Conservation (phyloP, 805 yeast species). For the Metschnikowia kofuensis region DNA sequence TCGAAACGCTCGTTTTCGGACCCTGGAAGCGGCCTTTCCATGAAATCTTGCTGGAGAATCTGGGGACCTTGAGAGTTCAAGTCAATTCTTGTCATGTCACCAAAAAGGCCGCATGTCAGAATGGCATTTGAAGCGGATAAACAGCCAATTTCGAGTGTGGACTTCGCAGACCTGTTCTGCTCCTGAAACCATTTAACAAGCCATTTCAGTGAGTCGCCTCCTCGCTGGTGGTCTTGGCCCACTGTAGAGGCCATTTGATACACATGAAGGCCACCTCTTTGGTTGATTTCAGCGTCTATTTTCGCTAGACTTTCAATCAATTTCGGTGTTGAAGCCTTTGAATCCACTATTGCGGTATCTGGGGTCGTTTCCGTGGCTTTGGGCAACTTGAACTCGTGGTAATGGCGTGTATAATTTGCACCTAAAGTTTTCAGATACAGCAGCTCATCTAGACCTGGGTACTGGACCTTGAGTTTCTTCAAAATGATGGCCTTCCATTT, state of each 20-base stretch:
- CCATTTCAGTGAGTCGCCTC: conserved; percentile 88
- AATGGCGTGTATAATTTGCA: conserved; percentile 4
- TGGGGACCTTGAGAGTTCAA: conserved; percentile 73
- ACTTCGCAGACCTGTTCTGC: conserved; percentile 9
- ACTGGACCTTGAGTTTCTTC: conserved; percentile 23
- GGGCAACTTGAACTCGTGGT: conserved; percentile 7
- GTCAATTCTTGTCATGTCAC: conserved; percentile 63
- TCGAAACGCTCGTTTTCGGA: conserved; percentile 49
- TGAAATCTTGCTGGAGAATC: conserved; percentile 78
- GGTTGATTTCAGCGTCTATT: conserved; percentile 59
- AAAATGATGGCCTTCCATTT: conserved; percentile 50
- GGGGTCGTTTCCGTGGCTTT: conserved; percentile 11
- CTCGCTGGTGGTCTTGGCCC: conserved; percentile 76
- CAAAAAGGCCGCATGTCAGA: conserved; percentile 55
- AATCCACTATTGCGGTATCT: conserved; percentile 18
- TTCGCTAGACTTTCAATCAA: conserved; percentile 40
- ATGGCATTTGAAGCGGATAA: conserved; percentile 66
- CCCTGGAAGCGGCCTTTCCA: conserved; percentile 66
- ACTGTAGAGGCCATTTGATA: conserved; percentile 84
- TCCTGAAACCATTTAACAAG: conserved; percentile 59
- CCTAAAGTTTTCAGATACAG: conserved; percentile 20
- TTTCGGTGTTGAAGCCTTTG: conserved; percentile 10
- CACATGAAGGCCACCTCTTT: conserved; percentile 70
- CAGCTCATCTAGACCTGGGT: conserved; percentile 18
- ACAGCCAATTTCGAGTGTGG: conserved; percentile 82